A percentile compares a stretch with the other conserved stretches of the same genome.
Conservation (phyloP, 2,329 filamentous ascomycete species). For the Ophioceras dolichostomum region DNA sequence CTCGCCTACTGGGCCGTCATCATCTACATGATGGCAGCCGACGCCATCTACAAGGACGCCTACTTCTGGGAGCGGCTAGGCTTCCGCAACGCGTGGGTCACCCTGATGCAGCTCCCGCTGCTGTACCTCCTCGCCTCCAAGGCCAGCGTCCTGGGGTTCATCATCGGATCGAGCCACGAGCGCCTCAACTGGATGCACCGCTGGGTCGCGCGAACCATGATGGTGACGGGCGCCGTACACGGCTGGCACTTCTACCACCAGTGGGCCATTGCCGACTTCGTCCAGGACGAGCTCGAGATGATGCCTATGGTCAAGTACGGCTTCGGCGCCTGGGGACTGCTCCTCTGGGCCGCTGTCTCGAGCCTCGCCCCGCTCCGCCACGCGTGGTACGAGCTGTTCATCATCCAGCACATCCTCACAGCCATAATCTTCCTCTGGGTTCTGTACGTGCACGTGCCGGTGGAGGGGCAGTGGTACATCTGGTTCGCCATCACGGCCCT, state of each 20-base stretch:
- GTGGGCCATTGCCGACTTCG: conserved; percentile 48
- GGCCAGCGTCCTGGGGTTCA: conserved; percentile 42
- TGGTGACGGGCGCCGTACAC: conserved; percentile 56
- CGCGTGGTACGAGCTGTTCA: conserved; percentile 58
- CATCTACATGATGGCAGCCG: conserved; percentile 41
- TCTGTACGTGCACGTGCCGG: conserved; percentile 50
- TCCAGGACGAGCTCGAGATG: conserved; percentile 43
- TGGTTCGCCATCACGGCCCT: conserved; percentile 55
- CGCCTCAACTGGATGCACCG: conserved; percentile 62
- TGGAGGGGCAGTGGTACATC: conserved; percentile 45
- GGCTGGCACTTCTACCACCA: conserved; percentile 57
- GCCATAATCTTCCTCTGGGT: conserved; percentile 51
- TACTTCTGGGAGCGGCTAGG: conserved; percentile 53
- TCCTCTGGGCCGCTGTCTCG: conserved; percentile 53
- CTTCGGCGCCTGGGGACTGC: conserved; percentile 50
- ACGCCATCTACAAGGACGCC: conserved; percentile 35
- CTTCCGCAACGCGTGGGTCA: conserved; percentile 56
- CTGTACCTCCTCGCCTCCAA: conserved; percentile 51
- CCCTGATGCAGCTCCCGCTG: conserved; percentile 50
- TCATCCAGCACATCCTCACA: conserved; percentile 53
- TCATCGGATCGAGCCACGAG: conserved; percentile 55
- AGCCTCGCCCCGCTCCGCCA: conserved; percentile 52
- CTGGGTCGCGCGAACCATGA: conserved; percentile 58
- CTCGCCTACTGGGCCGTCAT: conserved; percentile 46
- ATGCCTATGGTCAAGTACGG: conserved; percentile 58